Evolutionary conservation across 352 stramenopile species (phyloP), one percentile per base, ranked within the genome.

Genomic region (Phytopythium cucurbitacearum): DNA sequence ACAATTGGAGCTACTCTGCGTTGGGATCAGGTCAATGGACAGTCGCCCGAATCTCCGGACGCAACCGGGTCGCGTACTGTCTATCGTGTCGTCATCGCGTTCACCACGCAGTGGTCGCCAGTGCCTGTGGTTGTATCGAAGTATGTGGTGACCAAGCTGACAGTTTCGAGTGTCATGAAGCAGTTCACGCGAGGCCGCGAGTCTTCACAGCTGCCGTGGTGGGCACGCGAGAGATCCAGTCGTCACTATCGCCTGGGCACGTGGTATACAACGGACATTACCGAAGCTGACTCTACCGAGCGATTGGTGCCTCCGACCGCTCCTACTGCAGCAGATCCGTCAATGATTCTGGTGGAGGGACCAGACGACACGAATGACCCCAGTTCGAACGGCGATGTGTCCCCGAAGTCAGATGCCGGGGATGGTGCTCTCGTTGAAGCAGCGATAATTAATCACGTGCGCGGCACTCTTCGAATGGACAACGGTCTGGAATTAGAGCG

Each of bases 161-260:
- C 68, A 32, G 49, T 64, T 0, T 69, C 56, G 8, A 67, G 55
- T 1, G 62, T 85, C 0, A 67, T 62, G 0, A 76, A 89, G 46
- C 74, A 77, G 2, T 65, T 89, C 9, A 67, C 67, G 1, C 63
- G 73, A 9, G 78, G 81, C 3, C 63, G 76, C 40, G 76, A 80
- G 34, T 57, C 52, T 7, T 69, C 75, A 3, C 57, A 79, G 5
- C 90, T 67, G 1, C 69, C 71, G 13, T 94, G 81, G 84, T 94
- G 84, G 84, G 81, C 77, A 0, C 72, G 79, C n/a, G 84, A 94
- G 54, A 86, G 75, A 21, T 90, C 73, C 49, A 91, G 81, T 51
- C 67, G 84, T 11, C 80, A 69, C 51, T 90, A 86, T 51, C 73
- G 80, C 1, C 55, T 92, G 7, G 84, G 84, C 2, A 87, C 81